Conservation (phyloP, 2,329 filamentous ascomycete genomes). For the Pyrenochaeta sp. region DNA sequence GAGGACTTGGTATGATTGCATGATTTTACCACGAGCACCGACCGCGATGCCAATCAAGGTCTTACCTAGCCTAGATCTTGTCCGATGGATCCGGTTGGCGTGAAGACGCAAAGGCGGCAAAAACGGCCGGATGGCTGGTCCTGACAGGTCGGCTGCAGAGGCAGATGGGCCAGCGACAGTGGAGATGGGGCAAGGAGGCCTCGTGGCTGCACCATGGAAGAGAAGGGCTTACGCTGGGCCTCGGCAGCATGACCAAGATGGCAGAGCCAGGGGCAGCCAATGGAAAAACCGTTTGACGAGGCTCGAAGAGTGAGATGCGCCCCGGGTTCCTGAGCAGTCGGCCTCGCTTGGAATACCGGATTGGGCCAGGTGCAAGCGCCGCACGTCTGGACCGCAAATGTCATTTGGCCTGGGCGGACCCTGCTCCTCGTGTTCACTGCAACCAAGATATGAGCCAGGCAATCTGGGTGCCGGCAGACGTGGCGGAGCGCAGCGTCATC, state of each 20-base stretch:
- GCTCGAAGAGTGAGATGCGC: constrained; percentile 2
- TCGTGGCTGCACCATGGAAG: constrained; percentile 3
- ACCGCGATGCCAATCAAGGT: too few species aligned
- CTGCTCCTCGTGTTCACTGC: constrained; percentile 1
- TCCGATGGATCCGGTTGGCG: too few species aligned
- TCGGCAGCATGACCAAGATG: not conserved
- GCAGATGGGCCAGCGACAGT: not conserved
- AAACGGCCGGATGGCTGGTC: too few species aligned
- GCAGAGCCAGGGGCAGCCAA: constrained; percentile 1
- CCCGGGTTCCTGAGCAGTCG: constrained; percentile 1
- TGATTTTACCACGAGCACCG: too few species aligned
- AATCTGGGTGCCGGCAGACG: constrained; percentile 4
- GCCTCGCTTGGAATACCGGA: constrained; percentile 6
- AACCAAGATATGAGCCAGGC: constrained; percentile 3
- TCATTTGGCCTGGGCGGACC: constrained; percentile 7
- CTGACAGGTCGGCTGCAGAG: not conserved
- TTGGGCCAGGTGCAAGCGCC: constrained; percentile 8
- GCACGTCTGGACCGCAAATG: constrained; percentile 8
- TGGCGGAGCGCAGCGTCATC: constrained; percentile 6
- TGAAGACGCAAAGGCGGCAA: too few species aligned
- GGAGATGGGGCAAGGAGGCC: constrained; percentile 2
- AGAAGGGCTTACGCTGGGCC: not conserved
- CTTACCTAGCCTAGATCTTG: too few species aligned
- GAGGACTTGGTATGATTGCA: too few species aligned
- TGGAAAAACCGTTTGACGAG: not conserved